Conservation (phyloP, 2,329 filamentous ascomycete genomes). For the Botryotinia narcissicola region DNA sequence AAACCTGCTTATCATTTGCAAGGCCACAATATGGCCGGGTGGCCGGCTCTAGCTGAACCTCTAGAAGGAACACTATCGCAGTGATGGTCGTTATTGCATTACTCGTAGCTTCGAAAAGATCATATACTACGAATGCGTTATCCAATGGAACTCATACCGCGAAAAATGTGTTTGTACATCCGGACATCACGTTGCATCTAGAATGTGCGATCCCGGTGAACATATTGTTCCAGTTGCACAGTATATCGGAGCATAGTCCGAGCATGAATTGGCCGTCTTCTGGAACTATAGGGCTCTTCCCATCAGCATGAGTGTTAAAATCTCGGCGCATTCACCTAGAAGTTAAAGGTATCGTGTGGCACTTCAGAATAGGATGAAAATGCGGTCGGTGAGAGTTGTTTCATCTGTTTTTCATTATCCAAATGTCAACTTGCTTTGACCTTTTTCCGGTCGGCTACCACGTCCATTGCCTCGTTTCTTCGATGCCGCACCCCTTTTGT, state of each 20-base stretch:
- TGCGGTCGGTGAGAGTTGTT: constrained; percentile 10
- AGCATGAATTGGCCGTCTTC: constrained; percentile 9
- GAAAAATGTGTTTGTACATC: constrained; percentile 8
- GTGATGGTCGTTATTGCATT: constrained; percentile 9
- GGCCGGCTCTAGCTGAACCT: constrained; percentile 14
- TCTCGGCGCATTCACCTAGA: neutral
- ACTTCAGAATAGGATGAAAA: constrained; percentile 30
- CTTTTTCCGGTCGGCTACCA: constrained; percentile 46
- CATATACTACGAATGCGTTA: neutral
- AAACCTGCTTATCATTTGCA: constrained; percentile 7
- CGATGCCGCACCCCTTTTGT: constrained; percentile 28
- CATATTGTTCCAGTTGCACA: constrained; percentile 6
- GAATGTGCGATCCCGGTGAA: constrained; percentile 8
- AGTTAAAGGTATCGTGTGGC: constrained; percentile 31
- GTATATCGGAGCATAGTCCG: constrained; percentile 1
- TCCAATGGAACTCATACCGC: constrained; percentile 1
- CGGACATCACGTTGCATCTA: constrained; percentile 12
- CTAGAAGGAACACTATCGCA: neutral
- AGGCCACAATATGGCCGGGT: constrained; percentile 6
- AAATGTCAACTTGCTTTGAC: constrained; percentile 61
- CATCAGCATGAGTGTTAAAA: constrained; percentile 11
- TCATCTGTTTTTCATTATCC: constrained; percentile 29
- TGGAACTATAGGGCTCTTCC: constrained; percentile 7
- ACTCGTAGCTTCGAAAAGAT: constrained; percentile 3
- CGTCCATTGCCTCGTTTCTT: constrained; percentile 33